A percentile compares a stretch with the other conserved stretches of the same genome.
Conservation (phyloP, 257 asterid species). For the Scutellaria galericulata region DNA sequence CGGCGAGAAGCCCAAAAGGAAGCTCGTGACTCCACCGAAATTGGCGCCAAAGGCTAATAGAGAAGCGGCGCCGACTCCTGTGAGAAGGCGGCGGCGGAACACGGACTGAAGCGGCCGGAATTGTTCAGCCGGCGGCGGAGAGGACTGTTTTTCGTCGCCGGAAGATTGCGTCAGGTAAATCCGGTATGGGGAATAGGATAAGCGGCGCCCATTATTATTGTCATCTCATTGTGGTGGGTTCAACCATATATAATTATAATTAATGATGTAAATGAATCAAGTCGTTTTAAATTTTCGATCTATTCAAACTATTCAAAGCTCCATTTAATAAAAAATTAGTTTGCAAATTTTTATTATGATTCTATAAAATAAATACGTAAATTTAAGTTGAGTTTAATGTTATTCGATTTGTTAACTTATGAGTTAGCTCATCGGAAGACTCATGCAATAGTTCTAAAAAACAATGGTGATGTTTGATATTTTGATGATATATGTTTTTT, state of each 20-base stretch:
- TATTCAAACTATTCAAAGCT: too few species aligned
- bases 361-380: too few species aligned
- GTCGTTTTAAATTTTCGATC: too few species aligned
- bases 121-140: slow-evolving; percentile 58
- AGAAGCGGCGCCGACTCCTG: slow-evolving; percentile 72
- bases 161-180: slow-evolving; percentile 52
- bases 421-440: too few species aligned
- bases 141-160: slow-evolving; percentile 40
- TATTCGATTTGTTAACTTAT: too few species aligned
- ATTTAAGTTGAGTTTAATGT: too few species aligned
- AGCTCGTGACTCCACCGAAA: slow-evolving; percentile 78
- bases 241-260: not conserved
- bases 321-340: too few species aligned
- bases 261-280: too few species aligned
- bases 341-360: too few species aligned
- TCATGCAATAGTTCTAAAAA: too few species aligned
- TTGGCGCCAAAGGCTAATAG: slow-evolving; percentile 74
- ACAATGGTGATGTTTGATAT: too few species aligned
- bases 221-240: slow-evolving; percentile 37
- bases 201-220: slow-evolving; percentile 23
- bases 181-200: slow-evolving; percentile 32
- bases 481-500: too few species aligned
- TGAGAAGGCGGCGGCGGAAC: slow-evolving; percentile 71
- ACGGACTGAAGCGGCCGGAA: slow-evolving; percentile 64
- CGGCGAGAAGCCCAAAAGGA: slow-evolving; percentile 74